Evolutionary conservation across 352 stramenopile genomes (phyloP).

Genomic region (Pythium periplocum): DNA sequence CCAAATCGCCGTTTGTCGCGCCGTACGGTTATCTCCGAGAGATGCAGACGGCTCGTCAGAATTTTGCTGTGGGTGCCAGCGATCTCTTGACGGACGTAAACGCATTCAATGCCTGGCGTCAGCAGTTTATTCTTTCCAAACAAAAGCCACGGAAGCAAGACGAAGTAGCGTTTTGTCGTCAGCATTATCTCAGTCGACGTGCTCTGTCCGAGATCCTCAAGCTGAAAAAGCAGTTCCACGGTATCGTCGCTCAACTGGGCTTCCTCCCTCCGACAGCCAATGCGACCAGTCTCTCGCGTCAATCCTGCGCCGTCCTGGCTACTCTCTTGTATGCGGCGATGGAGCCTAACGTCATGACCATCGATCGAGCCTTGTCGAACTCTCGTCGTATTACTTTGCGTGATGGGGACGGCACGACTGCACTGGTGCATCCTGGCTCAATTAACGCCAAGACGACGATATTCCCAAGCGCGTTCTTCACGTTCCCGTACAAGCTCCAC

Average conservation of each 20-base stretch:
- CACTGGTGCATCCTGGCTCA: slow-evolving; percentile 66
- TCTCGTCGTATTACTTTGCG: slow-evolving; percentile 10
- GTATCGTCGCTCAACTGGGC: slow-evolving; percentile 59
- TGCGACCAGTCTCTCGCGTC: not conserved
- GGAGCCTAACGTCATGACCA: slow-evolving; percentile 90
- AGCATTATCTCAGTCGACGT: slow-evolving; percentile 58
- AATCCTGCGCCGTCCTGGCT: slow-evolving; percentile 53
- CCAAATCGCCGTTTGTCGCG: slow-evolving; percentile 78
- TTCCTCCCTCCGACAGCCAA: slow-evolving; percentile 29
- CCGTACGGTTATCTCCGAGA: slow-evolving; percentile 64
- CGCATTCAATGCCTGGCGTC: slow-evolving; percentile 61
- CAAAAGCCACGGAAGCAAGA: slow-evolving; percentile 1
- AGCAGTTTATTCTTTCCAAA: slow-evolving; percentile 5
- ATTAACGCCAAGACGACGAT: slow-evolving; percentile 60
- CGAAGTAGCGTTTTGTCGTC: slow-evolving; percentile 62
- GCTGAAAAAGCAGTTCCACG: slow-evolving; percentile 72
- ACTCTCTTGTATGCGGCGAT: slow-evolving; percentile 78
- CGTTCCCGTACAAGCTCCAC: slow-evolving; percentile 76
- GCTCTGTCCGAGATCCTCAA: slow-evolving; percentile 59
- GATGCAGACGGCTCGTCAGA: slow-evolving; percentile 55
- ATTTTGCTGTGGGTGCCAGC: slow-evolving; percentile 51
- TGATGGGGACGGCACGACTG: slow-evolving; percentile 32
- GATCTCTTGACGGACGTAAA: slow-evolving; percentile 78
- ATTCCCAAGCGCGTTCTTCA: slow-evolving; percentile 63
- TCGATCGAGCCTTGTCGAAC: slow-evolving; percentile 34